Evolutionary conservation across 73 alveolate genomes (phyloP), one percentile per base, ranked within the genome.

Genomic region (Tetrahymena thermophila): DNA sequence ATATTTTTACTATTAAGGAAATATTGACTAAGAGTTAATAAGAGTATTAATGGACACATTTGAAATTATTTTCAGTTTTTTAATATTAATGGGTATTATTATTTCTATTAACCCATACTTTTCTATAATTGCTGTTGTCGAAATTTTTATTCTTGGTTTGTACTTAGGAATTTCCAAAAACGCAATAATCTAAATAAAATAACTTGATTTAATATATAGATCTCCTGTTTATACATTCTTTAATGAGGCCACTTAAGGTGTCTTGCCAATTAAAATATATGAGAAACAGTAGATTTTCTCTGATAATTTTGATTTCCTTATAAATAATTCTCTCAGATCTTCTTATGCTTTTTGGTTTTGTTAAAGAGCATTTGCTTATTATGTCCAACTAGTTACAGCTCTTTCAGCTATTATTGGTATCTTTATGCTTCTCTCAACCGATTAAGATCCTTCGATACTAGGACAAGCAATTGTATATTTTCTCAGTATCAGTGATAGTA

Each of bases 181-280:
- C 35, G 57, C 35, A 23, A 10, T 94, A 0, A 57, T 43, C 23
- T 35, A 94, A 71, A 37, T 57, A 23, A 94, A 94, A 56, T 93
- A 94, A 21, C 71, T n/a, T 83, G 96, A 94, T 35, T 84, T 94
- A 94, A 94, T 35, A 17, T 84, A 94, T 17, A 94, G 96, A 37
- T 71, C 94, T 34, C 96, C 96, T 38, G 40, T 94, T 57, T 94
- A 71, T 35, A 93, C 85, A n/a, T 94, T 94, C 40, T 56, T 94
- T 35, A 94, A 94, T 28, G 37, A 94, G 8, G 35, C 96, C 0
- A 35, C 93, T 31, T 93, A 85, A 0, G 96, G 96, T 19, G 93
- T 85, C n/a, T 71, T 71, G 6, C 58, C 85, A 34, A 94, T 94
- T 3, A 94, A 57, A 71, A 34, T 94, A 1, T 83, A 94, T 71